Base-by-base conservation (phyloP, 441 rosid species). In the Dalechampia spathulata region DNA sequence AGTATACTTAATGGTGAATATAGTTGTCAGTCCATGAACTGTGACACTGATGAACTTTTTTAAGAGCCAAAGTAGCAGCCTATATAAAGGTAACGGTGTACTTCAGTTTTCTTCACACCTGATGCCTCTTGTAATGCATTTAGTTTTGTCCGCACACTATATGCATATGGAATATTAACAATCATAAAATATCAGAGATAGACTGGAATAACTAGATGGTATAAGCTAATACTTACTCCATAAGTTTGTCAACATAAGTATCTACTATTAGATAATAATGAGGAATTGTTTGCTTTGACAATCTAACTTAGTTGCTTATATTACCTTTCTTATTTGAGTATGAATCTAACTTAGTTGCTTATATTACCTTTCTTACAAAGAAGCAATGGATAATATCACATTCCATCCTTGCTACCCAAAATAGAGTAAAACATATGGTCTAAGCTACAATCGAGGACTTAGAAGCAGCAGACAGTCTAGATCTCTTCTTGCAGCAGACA, bases 41-140 rank as follows among this genome's bases (percentile, higher is more conserved):
- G 61, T 90, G 90, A 79, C 99, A 93, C 68, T 77, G 95, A 66
- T 97, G 99, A 76, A 87, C 86, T 76, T 82, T 90, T 30, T 72
- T 75, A 9, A 93, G 83, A 65, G 99, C 96, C 82, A 89, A 70
- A 43, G 99, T 97, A 68, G 95, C 97, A 75, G 97, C 97, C 97
- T 89, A 75, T 62, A 43, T 58, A 58, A 55, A 47, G 49, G 49
- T 26, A 40, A 55, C 28, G 22, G 37, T 25, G 49, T 21, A 66
- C 40, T 49, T 32, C 6, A 43, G 3, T 72, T 43, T 86, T 78
- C 77, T 87, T 87, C 36, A 95, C 99, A 58, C 96, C 99, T 1
- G 83, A 79, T 63, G 85, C 82, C 71, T 89, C 95, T 79, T 86
- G 99, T 66, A 85, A 71, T 55, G 77, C 76, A 68, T 92, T 92